Base-by-base conservation (phyloP, 345 rosid species). In the Limnanthes douglasii region DNA sequence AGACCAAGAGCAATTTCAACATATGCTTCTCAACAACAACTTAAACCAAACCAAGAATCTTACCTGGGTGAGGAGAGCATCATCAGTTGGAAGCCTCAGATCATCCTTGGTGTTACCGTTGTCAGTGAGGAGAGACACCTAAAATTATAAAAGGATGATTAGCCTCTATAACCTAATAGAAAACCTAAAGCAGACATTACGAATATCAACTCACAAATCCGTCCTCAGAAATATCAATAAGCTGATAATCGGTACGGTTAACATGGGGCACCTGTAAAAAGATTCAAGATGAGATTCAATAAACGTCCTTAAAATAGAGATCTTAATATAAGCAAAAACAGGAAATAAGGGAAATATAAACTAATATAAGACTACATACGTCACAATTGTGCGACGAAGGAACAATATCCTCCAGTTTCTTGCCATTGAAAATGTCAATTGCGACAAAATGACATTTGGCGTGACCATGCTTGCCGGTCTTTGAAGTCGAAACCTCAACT, bases 361-460 rank as follows among this genome's bases (percentile, higher is more conserved):
- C n/a, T n/a, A n/a, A n/a, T n/a, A n/a, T n/a, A n/a, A n/a, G 14
- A 20, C 16, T 6, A 4, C 54, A 10, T 48, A 80, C 94, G 59
- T 81, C 94, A 68, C 75, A 76, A 28, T 81, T 76, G 72, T 81
- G 94, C 42, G 93, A 76, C 16, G 88, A 76, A 6, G 84, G 84
- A 31, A 81, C 94, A 11, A 81, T 81, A 66, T 81, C 94, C 51
- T 82, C 90, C 5, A 82, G 81, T 60, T 77, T 77, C 57, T 77
- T 82, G 17, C 73, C 76, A 12, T 55, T 82, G 72, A 82, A 82
- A 29, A 82, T 82, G 50, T 82, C 94, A 51, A 82, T 73, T 19
- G 54, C 90, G 14, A 82, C 90, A 43, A 82, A 77, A 56, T 82
- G 94, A 56, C 94, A 82, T 52, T 77, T 82, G 11, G 94, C 90